phyloP scores from a whole-genome alignment of 73 alveolate genomes.

The Tetrahymena malaccensis region DNA sequence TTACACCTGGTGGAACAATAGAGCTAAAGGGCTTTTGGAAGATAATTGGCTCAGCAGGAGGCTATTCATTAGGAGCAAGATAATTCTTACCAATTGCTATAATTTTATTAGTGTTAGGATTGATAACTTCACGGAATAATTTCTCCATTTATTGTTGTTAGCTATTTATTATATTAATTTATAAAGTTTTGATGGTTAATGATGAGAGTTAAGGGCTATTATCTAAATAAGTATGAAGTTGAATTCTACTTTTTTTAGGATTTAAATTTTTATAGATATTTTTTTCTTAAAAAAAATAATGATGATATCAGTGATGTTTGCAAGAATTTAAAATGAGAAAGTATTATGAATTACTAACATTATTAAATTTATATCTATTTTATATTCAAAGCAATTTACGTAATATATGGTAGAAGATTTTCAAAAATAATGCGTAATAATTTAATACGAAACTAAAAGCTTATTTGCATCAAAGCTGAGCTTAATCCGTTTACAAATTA shows the following conservation, averaged over 20 bases:
- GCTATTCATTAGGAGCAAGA: constrained; percentile 43
- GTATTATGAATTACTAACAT: background rate
- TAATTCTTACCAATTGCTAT: constrained; percentile 74
- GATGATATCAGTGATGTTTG: background rate
- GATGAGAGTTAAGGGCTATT: background rate
- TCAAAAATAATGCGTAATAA: background rate
- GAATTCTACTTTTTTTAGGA: background rate
- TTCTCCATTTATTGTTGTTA: background rate
- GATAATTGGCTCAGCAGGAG: constrained; percentile 62
- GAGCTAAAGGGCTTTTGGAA: constrained; percentile 53
- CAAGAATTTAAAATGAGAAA: background rate
- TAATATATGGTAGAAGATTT: background rate
- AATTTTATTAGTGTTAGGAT: constrained; percentile 38
- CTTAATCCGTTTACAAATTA: background rate
- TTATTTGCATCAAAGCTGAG: background rate
- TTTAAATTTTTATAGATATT: no score
- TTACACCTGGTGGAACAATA: background rate
- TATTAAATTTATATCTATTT: background rate
- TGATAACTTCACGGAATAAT: constrained; percentile 38
- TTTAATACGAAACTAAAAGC: background rate
- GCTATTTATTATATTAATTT: background rate
- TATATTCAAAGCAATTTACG: background rate
- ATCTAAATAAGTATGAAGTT: background rate
- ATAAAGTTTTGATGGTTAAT: background rate
- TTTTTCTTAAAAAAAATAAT: no score